Base-by-base conservation (phyloP, 1,284 basidiomycete species). In the Trametes hirsuta region DNA sequence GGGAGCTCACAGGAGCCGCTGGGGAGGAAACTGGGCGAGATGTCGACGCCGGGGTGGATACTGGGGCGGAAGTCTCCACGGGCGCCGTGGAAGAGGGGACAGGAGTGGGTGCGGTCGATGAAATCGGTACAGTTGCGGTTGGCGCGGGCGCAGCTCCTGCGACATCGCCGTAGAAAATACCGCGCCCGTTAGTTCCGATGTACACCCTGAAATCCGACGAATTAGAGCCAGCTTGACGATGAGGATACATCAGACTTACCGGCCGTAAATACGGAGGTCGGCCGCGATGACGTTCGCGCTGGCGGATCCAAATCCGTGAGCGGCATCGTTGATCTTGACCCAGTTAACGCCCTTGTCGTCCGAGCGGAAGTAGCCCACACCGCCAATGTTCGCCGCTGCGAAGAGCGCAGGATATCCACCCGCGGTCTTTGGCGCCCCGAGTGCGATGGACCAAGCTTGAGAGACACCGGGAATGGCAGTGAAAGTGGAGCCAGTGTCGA, bases 101-200 rank as follows among this genome's bases (percentile, higher is more conserved):
- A 4, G 63, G 62, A 1, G 63, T 47, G 9, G 66, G 44, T 4
- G 41, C 41, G 10, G 59, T 57, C 3, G 64, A 57, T 4, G 58
- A 59, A 15, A 37, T 42, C 15, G 65, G 50, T 6, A 50, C 58
- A n/a, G 75, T 74, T 3, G 76, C 64, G 0, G 77, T 76, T 1
- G 77, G 71, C 3, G 79, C 60, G 46, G 79, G 76, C 4, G 75
- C 72, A 15, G 77, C 53, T 41, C 80, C 79, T 49, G 77, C 66
- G 9, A 73, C 72, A 59, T 85, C 81, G 1, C 84, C 84, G 63
- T 81, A 86, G 72, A 84, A 87, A 55, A 86, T 86, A 25, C 86
- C 85, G 47, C 85, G 81, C 35, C 85, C 85, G 64, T 86, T 86
- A 1, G 85, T 87, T 3, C 85, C 86, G 47, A 87, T 79, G 66